These are phyloP conservation scores for Aureobasidium sp. DNA, from an alignment of 2,329 filamentous ascomycete species.

Conservation along the genomic window DNA sequence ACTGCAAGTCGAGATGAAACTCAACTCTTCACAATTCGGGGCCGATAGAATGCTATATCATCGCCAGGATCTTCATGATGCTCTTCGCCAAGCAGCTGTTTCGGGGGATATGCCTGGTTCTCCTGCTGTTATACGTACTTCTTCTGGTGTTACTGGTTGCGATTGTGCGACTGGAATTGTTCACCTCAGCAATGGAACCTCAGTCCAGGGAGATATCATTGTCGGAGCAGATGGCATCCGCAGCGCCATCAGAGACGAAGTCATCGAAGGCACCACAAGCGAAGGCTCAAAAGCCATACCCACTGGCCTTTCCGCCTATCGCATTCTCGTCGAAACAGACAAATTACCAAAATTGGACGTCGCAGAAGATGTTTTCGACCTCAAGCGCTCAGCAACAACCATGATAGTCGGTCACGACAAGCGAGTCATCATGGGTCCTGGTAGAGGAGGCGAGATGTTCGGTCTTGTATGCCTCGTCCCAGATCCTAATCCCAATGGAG, in stretches of 20 bases:
- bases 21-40: slow-evolving; percentile 28
- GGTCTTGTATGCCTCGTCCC: slow-evolving; percentile 40
- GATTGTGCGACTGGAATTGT: slow-evolving; percentile 23
- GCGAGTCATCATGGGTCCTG: slow-evolving; percentile 38
- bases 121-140: slow-evolving; percentile 24
- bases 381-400: slow-evolving; percentile 34
- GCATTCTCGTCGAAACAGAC: slow-evolving; percentile 27
- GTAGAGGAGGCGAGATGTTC: slow-evolving; percentile 33
- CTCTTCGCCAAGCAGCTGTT: slow-evolving; percentile 24
- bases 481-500: slow-evolving; percentile 35
- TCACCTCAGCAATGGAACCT: slow-evolving; percentile 27
- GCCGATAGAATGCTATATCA: slow-evolving; percentile 36
- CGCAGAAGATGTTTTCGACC: slow-evolving; percentile 25
- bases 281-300: slow-evolving; percentile 21
- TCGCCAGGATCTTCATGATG: slow-evolving; percentile 34
- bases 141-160: slow-evolving; percentile 21
- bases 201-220: slow-evolving; percentile 23
- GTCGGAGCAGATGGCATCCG: slow-evolving; percentile 34
- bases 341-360: slow-evolving; percentile 17
- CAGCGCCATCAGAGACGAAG: slow-evolving; percentile 20
- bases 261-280: slow-evolving; percentile 17
- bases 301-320: slow-evolving; percentile 34
- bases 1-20: slow-evolving; percentile 27
- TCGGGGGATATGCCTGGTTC: slow-evolving; percentile 18
- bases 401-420: slow-evolving; percentile 39